Evolutionary conservation across 202 grass and related monocot species (phyloP).

Genomic region (Elaeis oleifera): DNA sequence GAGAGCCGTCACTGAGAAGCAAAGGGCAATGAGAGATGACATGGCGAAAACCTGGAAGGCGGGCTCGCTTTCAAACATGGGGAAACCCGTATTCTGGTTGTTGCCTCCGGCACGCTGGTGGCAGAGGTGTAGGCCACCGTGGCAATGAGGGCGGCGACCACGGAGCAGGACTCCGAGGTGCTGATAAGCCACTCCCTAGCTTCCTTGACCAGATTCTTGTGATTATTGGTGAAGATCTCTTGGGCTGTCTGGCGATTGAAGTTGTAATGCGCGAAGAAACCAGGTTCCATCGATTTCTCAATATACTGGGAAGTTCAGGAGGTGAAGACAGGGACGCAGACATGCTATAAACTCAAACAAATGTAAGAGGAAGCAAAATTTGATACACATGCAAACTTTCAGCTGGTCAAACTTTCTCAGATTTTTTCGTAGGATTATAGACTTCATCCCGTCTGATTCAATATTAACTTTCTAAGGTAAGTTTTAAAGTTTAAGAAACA

Average conservation of each 20-base stretch:
- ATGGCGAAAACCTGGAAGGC: conserved; percentile 13
- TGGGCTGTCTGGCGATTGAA: neutral
- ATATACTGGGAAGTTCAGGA: too few species aligned
- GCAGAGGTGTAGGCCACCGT: conserved; percentile 21
- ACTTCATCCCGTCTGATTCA: too few species aligned
- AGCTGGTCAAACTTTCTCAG: too few species aligned
- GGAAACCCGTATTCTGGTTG: neutral
- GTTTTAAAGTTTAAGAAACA: too few species aligned
- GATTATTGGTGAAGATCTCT: conserved; percentile 6
- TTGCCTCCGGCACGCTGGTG: conserved; percentile 15
- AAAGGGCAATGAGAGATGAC: conserved; percentile 7
- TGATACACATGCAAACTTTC: too few species aligned
- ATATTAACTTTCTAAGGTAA: too few species aligned
- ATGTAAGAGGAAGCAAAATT: too few species aligned
- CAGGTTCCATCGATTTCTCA: too few species aligned
- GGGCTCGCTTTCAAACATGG: neutral
- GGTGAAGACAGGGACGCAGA: too few species aligned
- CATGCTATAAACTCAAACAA: too few species aligned
- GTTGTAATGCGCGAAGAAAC: too few species aligned
- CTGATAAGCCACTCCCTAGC: conserved; percentile 15
- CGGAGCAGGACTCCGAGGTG: conserved; percentile 13
- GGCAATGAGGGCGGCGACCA: conserved; percentile 18
- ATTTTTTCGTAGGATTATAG: too few species aligned
- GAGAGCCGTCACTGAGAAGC: conserved; percentile 18
- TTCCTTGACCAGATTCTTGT: conserved; percentile 6